phyloP scores from a whole-genome alignment of 2,329 filamentous ascomycete species.

The Diaporthe destruens region DNA sequence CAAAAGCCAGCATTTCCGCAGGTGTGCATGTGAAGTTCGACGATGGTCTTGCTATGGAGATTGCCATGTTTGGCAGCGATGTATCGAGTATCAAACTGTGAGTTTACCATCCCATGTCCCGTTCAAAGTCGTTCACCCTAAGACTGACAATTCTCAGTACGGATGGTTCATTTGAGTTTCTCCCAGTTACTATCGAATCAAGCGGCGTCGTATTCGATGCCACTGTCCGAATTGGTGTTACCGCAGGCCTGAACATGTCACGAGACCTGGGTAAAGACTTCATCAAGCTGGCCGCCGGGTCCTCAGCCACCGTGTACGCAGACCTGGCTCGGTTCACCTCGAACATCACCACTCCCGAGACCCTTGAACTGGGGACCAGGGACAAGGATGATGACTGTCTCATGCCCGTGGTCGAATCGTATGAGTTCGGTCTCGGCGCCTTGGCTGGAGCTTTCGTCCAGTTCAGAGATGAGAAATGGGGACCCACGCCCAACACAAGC shows the following conservation, averaged over 20 bases:
- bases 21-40: conserved; percentile 69
- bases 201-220: conserved; percentile 59
- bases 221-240: conserved; percentile 60
- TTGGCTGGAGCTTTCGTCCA: conserved; percentile 65
- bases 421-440: conserved; percentile 65
- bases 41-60: conserved; percentile 60
- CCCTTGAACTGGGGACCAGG: conserved; percentile 40
- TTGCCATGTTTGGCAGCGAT: conserved; percentile 63
- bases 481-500: conserved; percentile 59
- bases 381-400: conserved; percentile 53
- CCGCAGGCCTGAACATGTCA: conserved; percentile 55
- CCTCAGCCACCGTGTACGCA: conserved; percentile 55
- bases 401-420: conserved; percentile 61
- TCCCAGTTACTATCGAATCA: conserved; percentile 64
- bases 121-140: not conserved
- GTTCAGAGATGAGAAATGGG: conserved; percentile 60
- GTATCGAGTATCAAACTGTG: conserved; percentile 63
- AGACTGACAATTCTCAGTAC: conserved; percentile 51
- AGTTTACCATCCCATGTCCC: conserved; percentile 46
- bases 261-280: conserved; percentile 43
- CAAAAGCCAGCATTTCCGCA: conserved; percentile 62
- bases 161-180: conserved; percentile 67
- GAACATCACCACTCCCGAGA: conserved; percentile 57
- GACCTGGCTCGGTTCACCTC: conserved; percentile 67
- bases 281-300: conserved; percentile 49